Evolutionary conservation across 179 eudicot genomes (phyloP).

Genomic region (Silene vulgaris): DNA sequence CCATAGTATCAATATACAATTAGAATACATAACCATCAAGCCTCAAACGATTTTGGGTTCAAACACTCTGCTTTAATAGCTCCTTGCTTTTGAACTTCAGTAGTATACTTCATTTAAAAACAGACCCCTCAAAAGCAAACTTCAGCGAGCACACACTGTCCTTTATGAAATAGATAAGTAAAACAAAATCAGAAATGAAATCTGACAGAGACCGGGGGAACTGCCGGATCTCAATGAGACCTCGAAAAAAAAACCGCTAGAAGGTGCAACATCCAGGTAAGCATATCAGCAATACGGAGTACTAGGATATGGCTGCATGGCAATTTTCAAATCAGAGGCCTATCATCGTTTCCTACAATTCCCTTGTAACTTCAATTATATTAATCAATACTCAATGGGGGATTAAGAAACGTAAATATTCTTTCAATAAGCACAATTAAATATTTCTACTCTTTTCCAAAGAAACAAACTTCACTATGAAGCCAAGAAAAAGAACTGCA

Average conservation of each 20-base stretch:
- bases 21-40: slow-evolving; percentile 16
- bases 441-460: slow-evolving; percentile 2
- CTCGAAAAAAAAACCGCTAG: no score
- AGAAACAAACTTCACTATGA: background rate
- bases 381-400: background rate
- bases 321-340: background rate
- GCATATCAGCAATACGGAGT: background rate
- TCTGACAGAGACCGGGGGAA: no score
- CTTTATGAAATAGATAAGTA: no score
- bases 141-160: background rate
- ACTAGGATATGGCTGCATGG: background rate
- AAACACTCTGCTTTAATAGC: background rate
- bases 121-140: slow-evolving; percentile 3
- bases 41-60: background rate
- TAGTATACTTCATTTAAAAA: background rate
- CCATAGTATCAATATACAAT: background rate
- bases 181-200: no score
- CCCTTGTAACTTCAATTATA: background rate
- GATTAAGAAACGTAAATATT: background rate
- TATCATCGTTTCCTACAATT: background rate
- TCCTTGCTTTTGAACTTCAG: background rate
- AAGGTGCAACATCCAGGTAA: background rate
- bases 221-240: no score
- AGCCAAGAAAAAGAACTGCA: background rate
- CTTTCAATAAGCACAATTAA: background rate